These are phyloP conservation scores for Fraxinus cuspidata DNA, from an alignment of 257 asterid genomes.

Conservation along the genomic window DNA sequence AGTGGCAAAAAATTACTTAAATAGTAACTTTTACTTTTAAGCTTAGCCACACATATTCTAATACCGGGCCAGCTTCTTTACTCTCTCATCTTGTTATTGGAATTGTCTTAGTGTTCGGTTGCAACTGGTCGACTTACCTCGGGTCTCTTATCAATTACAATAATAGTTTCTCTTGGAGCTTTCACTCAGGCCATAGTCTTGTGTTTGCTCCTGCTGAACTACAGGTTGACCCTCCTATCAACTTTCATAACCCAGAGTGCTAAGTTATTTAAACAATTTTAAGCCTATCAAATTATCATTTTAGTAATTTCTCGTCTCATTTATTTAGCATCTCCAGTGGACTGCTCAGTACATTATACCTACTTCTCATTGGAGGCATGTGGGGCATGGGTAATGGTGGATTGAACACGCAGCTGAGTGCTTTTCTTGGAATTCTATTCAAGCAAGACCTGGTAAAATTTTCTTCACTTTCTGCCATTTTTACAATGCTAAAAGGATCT, in stretches of 20 bases:
- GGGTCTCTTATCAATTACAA: constrained; percentile 74
- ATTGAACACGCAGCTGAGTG: constrained; percentile 87
- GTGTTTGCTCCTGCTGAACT: constrained; percentile 66
- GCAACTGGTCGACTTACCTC: constrained; percentile 80
- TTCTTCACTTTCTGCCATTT: not conserved
- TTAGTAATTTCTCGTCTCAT: constrained; percentile 10
- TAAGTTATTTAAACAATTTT: not conserved
- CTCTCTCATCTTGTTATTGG: not conserved
- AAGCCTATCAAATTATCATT: constrained; percentile 1
- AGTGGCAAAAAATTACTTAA: not conserved
- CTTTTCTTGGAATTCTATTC: constrained; percentile 85
- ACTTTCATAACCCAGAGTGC: constrained; percentile 14
- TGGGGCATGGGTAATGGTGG: constrained; percentile 97
- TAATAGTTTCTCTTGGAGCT: constrained; percentile 73
- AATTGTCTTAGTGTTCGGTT: constrained; percentile 65
- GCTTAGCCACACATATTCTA: not conserved
- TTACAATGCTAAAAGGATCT: not conserved
- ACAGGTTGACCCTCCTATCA: constrained; percentile 57
- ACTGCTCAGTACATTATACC: constrained; percentile 52
- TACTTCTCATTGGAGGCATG: constrained; percentile 71
- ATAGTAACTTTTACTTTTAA: not conserved
- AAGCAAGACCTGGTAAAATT: constrained; percentile 80
- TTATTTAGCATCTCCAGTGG: constrained; percentile 51
- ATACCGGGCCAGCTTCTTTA: not conserved
- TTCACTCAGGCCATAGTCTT: constrained; percentile 69